Conservation (phyloP, 2,329 filamentous ascomycete species). For the Fusarium sp. region DNA sequence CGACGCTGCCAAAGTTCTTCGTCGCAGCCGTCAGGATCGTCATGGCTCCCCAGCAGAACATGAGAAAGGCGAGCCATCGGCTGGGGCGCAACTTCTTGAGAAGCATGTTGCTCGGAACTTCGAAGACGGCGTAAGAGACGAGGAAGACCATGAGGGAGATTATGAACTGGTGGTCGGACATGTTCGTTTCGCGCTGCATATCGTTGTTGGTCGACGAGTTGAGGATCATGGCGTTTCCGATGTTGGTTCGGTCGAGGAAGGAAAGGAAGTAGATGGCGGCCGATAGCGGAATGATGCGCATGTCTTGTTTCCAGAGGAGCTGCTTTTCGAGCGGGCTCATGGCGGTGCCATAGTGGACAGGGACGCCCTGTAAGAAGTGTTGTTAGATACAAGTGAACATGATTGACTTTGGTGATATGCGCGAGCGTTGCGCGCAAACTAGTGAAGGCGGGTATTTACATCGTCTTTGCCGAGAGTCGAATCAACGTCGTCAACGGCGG, state of each 20-base stretch:
- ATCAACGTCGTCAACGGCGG: constrained; percentile 47
- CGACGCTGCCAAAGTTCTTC: constrained; percentile 71
- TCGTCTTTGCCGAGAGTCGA: constrained; percentile 46
- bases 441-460: constrained; percentile 26
- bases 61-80: constrained; percentile 75
- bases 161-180: constrained; percentile 73
- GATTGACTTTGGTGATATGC: neutral
- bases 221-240: constrained; percentile 76
- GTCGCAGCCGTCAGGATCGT: constrained; percentile 76
- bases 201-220: constrained; percentile 72
- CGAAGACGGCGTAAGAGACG: constrained; percentile 70
- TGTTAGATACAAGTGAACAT: constrained; percentile 27
- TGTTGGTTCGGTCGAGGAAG: constrained; percentile 77
- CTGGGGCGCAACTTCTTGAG: constrained; percentile 73
- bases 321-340: constrained; percentile 53
- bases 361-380: constrained; percentile 29
- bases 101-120: constrained; percentile 76
- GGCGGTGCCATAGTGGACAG: constrained; percentile 36
- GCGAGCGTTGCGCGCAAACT: constrained; percentile 6
- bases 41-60: constrained; percentile 75
- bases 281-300: constrained; percentile 73
- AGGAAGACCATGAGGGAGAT: constrained; percentile 71
- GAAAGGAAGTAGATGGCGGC: constrained; percentile 75
- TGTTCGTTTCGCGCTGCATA: constrained; percentile 71
- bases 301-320: constrained; percentile 70